phyloP scores from a whole-genome alignment of 2,329 filamentous ascomycete genomes.

The Epichloe sylvatica region DNA sequence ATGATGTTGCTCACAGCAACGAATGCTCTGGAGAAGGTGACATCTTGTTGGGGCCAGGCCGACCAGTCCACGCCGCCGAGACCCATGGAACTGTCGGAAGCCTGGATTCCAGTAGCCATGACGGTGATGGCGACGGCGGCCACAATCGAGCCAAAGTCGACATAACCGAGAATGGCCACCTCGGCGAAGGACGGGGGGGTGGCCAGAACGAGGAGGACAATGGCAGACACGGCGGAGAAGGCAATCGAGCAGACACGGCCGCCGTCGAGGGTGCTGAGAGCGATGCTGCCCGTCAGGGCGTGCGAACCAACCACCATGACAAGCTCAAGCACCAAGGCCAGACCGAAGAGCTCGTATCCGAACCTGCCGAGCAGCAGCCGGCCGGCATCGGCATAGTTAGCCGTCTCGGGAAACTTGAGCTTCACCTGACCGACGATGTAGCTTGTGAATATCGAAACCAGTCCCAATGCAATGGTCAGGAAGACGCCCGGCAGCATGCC shows the following conservation, averaged over 20 bases:
- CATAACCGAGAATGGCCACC: conserved; percentile 35
- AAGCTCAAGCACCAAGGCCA: conserved; percentile 51
- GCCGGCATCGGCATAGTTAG: conserved; percentile 55
- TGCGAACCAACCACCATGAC: conserved; percentile 54
- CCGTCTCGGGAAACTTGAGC: conserved; percentile 37
- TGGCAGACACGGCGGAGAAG: conserved; percentile 31
- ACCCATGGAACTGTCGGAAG: conserved; percentile 15
- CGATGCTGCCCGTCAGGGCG: conserved; percentile 50
- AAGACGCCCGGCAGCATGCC: conserved; percentile 39
- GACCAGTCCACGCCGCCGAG: conserved; percentile 24
- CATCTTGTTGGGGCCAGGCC: conserved; percentile 29
- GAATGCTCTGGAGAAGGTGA: conserved; percentile 41
- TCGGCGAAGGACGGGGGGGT: conserved; percentile 35
- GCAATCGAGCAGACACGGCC: conserved; percentile 34
- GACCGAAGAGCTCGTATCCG: conserved; percentile 49
- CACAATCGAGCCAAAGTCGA: conserved; percentile 48
- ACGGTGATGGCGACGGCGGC: conserved; percentile 52
- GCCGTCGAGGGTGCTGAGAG: conserved; percentile 49
- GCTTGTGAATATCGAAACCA: conserved; percentile 34
- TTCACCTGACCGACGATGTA: conserved; percentile 35
- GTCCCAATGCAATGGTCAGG: conserved; percentile 22
- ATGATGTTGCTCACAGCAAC: conserved; percentile 54
- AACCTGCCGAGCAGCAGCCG: conserved; percentile 44
- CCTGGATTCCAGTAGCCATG: conserved; percentile 43
- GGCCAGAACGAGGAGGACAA: conserved; percentile 31